Percentiles rank a stretch among this genome's conserved stretches.
phyloP scores from a whole-genome alignment of 495 filamentous ascomycete genomes.

The Penicillium herquei region DNA sequence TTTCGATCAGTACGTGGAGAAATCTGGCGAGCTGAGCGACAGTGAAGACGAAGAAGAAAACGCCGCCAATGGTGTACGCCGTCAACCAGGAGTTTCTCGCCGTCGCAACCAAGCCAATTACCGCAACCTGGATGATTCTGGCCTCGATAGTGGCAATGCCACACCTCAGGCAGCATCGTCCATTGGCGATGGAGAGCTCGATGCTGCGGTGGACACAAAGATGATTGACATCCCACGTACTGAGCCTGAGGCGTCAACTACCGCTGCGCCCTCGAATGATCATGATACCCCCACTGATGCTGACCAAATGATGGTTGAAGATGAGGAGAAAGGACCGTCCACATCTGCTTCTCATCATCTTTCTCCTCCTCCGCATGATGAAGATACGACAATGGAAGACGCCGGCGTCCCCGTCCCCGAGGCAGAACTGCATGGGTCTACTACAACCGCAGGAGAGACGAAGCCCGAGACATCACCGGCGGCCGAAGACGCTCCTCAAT shows the following conservation, averaged over 20 bases:
- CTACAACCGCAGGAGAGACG: slow-evolving; percentile 21
- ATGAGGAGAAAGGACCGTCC: slow-evolving; percentile 38
- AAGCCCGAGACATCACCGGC: slow-evolving; percentile 23
- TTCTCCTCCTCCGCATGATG: slow-evolving; percentile 53
- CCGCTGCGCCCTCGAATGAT: slow-evolving; percentile 25
- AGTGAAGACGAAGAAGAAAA: slow-evolving; percentile 89
- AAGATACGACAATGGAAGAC: slow-evolving; percentile 67
- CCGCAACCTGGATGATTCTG: slow-evolving; percentile 66
- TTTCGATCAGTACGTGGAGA: slow-evolving; percentile 75
- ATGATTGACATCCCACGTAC: slow-evolving; percentile 49
- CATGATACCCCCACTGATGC: slow-evolving; percentile 42
- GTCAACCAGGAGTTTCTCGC: slow-evolving; percentile 58
- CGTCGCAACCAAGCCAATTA: slow-evolving; percentile 71
- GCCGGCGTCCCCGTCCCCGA: slow-evolving; percentile 37
- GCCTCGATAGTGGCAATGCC: slow-evolving; percentile 59
- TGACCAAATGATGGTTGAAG: slow-evolving; percentile 38
- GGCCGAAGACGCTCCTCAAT: slow-evolving; percentile 20
- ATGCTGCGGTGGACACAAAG: slow-evolving; percentile 47
- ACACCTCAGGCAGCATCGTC: slow-evolving; percentile 53
- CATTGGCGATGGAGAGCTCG: slow-evolving; percentile 49
- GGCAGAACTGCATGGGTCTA: slow-evolving; percentile 14
- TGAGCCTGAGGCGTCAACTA: slow-evolving; percentile 29
- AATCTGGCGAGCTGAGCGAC: slow-evolving; percentile 73
- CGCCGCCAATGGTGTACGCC: slow-evolving; percentile 65
- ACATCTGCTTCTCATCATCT: slow-evolving; percentile 39